Evolutionary conservation across 1,284 basidiomycete genomes (phyloP).

Genomic region (Fomitopsis schrenkii): DNA sequence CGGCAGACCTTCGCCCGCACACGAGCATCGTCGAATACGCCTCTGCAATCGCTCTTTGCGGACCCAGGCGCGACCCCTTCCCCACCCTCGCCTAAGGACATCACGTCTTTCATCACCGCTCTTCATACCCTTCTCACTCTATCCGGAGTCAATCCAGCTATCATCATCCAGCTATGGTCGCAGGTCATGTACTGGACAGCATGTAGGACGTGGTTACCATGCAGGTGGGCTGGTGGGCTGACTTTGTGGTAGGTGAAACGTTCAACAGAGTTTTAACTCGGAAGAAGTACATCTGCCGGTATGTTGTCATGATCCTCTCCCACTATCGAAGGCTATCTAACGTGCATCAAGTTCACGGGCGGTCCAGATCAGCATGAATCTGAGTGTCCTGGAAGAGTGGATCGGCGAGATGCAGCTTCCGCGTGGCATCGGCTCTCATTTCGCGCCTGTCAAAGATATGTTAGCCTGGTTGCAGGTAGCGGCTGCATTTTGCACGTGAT

Average conservation of each 20-base stretch:
- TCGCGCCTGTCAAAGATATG: conserved; percentile 83
- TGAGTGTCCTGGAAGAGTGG: conserved; percentile 91
- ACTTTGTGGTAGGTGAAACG: conserved; percentile 63
- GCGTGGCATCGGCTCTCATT: conserved; percentile 74
- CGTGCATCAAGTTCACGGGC: conserved; percentile 67
- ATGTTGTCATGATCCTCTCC: conserved; percentile 18
- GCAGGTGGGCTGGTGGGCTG: conserved; percentile 25
- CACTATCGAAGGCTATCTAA: not conserved
- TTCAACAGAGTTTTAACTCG: conserved; percentile 93
- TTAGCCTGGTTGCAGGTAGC: conserved; percentile 82
- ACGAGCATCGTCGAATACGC: conserved; percentile 39
- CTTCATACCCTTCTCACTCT: conserved; percentile 82
- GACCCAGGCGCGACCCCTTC: conserved; percentile 33
- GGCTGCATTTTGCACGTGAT: not conserved
- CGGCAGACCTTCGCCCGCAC: conserved; percentile 55
- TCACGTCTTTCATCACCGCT: conserved; percentile 85
- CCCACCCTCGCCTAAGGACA: conserved; percentile 52
- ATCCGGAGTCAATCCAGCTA: conserved; percentile 88
- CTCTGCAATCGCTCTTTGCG: conserved; percentile 48
- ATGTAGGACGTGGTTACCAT: conserved; percentile 42
- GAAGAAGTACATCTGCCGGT: conserved; percentile 93
- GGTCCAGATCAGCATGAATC: conserved; percentile 87
- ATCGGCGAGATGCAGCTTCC: conserved; percentile 80
- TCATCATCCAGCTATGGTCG: conserved; percentile 90
- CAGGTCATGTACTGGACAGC: conserved; percentile 94